Evolutionary conservation across 805 yeast species (phyloP), one percentile per base, ranked within the genome.

Genomic region (Zygosaccharomyces bailii): DNA sequence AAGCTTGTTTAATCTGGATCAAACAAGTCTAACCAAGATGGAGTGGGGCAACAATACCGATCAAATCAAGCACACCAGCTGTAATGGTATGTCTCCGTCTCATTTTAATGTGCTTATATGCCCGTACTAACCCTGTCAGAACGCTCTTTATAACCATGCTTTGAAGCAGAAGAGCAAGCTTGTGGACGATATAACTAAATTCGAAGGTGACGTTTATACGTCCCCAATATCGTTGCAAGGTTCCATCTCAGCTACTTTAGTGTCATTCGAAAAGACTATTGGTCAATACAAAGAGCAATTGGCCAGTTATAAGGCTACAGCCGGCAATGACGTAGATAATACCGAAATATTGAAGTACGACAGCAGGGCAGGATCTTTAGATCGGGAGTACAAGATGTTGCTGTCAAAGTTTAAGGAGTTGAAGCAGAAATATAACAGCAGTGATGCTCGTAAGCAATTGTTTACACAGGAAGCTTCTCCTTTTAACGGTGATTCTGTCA

Each of bases 91-190:
- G 46, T 17, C 21, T n/a, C 16, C 5, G 13, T 7, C 14, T 27
- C 14, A 7, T 11, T 5, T 27, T 10, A 16, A 4, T n/a, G 10
- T 21, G 10, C 16, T 18, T 31, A 32, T 10, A 19, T 8, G 24
- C 19, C 29, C 17, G 34, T 17, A 42, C 42, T 38, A 27, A 44
- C 47, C 7, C 25, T 17, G 5, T 11, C 40, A 75, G 98, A 90
- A 89, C 67, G 82, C 96, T 20, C 72, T 90, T 42, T 88, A 84
- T 68, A 91, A 87, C 67, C 95, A 87, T 64, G 96, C 96, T 6
- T 73, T 85, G 43, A 88, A 87, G 64, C 96, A 90, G 65, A 79
- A 88, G 23, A 86, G 79, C 55, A 73, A 81, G 20, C 68, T 91
- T 42, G 76, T 80, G 46, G 76, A 77, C 49, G 96, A 89, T 55